These are phyloP conservation scores for Chiua sp. DNA, from an alignment of 1,284 basidiomycete species.

Conservation along the genomic window DNA sequence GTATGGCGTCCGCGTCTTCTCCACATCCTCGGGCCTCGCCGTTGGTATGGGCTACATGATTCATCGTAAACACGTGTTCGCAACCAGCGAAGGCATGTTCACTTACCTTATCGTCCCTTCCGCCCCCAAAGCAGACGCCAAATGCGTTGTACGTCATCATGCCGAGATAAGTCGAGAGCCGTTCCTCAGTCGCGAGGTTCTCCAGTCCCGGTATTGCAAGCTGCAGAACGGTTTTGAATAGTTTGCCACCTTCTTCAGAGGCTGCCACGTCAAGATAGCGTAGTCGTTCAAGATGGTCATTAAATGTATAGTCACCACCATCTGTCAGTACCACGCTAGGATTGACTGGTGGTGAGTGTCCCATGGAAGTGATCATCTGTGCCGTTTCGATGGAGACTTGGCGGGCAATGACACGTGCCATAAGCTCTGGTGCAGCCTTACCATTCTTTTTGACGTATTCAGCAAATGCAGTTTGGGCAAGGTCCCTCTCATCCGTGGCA, in stretches of 20 bases:
- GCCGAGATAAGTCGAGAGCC: constrained; percentile 64
- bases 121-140: constrained; percentile 66
- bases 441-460: constrained; percentile 56
- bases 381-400: constrained; percentile 69
- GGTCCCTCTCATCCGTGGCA: constrained; percentile 50
- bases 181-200: constrained; percentile 66
- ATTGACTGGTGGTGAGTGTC: constrained; percentile 29
- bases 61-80: constrained; percentile 3
- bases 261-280: constrained; percentile 63
- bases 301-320: constrained; percentile 60
- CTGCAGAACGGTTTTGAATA: constrained; percentile 63
- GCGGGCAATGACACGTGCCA: constrained; percentile 71
- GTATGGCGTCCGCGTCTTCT: constrained; percentile 73
- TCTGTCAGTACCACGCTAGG: constrained; percentile 55
- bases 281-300: constrained; percentile 77
- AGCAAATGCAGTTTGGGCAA: constrained; percentile 63
- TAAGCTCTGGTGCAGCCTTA: constrained; percentile 57
- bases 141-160: constrained; percentile 79
- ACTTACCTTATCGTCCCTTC: constrained; percentile 72
- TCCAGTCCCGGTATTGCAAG: constrained; percentile 74
- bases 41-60: constrained; percentile 53
- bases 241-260: constrained; percentile 52
- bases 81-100: neutral
- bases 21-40: constrained; percentile 66
- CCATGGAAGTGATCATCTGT: constrained; percentile 50